Evolutionary conservation across 345 rosid genomes (phyloP), one percentile per base, ranked within the genome.

Genomic region (Gossypium stocksii): DNA sequence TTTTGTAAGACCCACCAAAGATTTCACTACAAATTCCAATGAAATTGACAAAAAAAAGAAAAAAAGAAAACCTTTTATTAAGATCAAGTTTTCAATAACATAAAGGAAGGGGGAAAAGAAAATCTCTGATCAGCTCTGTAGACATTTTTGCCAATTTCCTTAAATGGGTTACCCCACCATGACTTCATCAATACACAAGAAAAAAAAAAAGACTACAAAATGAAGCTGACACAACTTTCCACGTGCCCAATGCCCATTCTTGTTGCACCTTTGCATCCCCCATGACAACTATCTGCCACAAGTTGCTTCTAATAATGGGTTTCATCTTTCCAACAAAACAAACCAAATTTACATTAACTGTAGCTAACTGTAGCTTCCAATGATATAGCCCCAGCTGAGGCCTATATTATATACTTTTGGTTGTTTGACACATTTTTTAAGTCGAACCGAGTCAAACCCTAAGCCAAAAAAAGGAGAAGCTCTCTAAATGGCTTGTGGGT

Each of bases 181-280:
- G 7, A 49, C 16, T 49, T 3, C 54, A 49, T 49, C 16, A 49
- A 11, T 34, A 14, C 3, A 48, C 4, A 48, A 13, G 3, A 13
- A 4, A 12, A 10, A 13, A 29, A 12, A 23, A 23, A 17, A 66
- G 49, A 45, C 13, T n/a, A 16, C 48, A 14, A 66, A 67, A 57
- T 65, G 66, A 45, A 20, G 48, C 58, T 56, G 34, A 43, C 25
- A 68, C n/a, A 10, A 29, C 68, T 57, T 60, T 67, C 70, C 71
- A 61, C 48, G 22, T 45, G 72, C 38, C 38, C 38, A 34, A 34
- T 34, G 6, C 23, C 52, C 51, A 38, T 52, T 53, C 44, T 69
- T 70, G 34, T 69, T 27, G 27, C 25, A 43, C 41, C 52, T 13
- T 34, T 74, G 46, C 49, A 45, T 8, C 14, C 48, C 13, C 48